Conservation (phyloP, 345 rosid genomes). For the Orychophragmus violaceus region DNA sequence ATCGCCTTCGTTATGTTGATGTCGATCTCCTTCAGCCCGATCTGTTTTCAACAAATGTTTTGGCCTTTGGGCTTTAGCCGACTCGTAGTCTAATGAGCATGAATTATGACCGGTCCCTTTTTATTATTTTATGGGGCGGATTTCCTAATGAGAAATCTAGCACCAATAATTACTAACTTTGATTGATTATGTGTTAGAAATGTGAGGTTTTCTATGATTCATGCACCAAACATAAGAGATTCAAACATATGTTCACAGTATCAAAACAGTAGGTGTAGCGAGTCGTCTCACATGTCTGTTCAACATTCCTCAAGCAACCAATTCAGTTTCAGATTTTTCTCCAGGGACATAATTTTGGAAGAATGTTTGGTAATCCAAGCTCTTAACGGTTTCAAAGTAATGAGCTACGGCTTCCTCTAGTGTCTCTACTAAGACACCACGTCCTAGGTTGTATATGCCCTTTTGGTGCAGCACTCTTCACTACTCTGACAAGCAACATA, state of each 20-base stretch:
- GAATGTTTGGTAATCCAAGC: slow-evolving; percentile 45
- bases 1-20: too few relatives aligned
- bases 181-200: not conserved
- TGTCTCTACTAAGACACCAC: slow-evolving; percentile 85
- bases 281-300: not conserved
- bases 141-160: too few relatives aligned
- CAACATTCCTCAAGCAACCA: slow-evolving; percentile 43
- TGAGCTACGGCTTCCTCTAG: slow-evolving; percentile 91
- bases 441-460: slow-evolving; percentile 90
- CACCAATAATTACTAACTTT: not conserved
- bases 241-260: not conserved
- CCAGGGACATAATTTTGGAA: slow-evolving; percentile 30
- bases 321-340: slow-evolving; percentile 39
- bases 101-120: too few relatives aligned
- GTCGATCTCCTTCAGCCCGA: too few relatives aligned
- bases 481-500: slow-evolving; percentile 50
- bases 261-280: not conserved
- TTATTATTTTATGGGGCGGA: too few relatives aligned
- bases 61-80: too few relatives aligned
- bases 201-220: not conserved
- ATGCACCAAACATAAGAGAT: not conserved
- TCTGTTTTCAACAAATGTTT: too few relatives aligned
- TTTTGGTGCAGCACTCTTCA: slow-evolving; percentile 66
- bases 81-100: too few relatives aligned
- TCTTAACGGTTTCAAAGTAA: slow-evolving; percentile 73